A percentile compares a stretch with the other conserved stretches of the same genome.
Conservation (phyloP, 202 grass and related monocot genomes). For the Elaeis oleifera region DNA sequence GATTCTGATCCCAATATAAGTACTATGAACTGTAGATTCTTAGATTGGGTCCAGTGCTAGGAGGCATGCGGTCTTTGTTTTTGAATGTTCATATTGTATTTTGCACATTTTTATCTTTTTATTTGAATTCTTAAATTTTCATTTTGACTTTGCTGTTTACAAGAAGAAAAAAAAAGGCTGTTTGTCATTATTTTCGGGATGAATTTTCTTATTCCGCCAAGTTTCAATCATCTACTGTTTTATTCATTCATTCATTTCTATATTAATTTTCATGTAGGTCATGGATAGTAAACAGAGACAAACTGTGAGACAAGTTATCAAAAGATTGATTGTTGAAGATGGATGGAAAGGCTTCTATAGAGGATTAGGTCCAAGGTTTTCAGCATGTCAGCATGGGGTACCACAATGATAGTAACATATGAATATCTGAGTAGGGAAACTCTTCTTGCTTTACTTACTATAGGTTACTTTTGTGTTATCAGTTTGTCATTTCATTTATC, state of each 20-base stretch:
- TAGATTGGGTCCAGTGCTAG: too few species aligned
- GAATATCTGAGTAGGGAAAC: conserved; percentile 70
- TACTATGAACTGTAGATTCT: too few species aligned
- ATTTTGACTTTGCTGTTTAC: too few species aligned
- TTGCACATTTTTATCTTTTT: too few species aligned
- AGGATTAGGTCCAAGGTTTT: conserved; percentile 89
- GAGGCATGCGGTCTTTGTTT: too few species aligned
- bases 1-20: too few species aligned
- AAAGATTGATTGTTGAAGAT: conserved; percentile 80
- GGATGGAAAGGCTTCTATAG: conserved; percentile 97
- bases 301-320: conserved; percentile 62
- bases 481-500: conserved; percentile 1
- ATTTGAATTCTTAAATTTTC: too few species aligned
- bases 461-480: too few species aligned
- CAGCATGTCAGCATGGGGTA: conserved; percentile 97
- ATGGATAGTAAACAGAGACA: conserved; percentile 56
- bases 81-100: too few species aligned
- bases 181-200: too few species aligned
- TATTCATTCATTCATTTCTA: background rate
- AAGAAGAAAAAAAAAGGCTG: too few species aligned
- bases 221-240: background rate
- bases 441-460: conserved; percentile 14
- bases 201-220: background rate
- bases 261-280: conserved; percentile 31
- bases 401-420: conserved; percentile 95